Percentiles rank a stretch among this genome's conserved stretches.
phyloP scores from a whole-genome alignment of 129 eudicot species.

The Flaveria trinervia region DNA sequence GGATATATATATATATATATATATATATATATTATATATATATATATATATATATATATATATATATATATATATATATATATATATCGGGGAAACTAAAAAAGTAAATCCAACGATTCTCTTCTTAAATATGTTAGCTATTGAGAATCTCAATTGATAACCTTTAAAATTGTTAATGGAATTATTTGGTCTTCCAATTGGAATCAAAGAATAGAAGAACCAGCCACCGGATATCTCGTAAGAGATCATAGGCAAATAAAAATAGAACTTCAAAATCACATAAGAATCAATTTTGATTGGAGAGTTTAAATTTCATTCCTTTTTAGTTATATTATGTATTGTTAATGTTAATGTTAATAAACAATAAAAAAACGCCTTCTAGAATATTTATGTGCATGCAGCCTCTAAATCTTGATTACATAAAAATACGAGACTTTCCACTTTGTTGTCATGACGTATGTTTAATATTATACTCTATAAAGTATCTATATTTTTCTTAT shows the following conservation, averaged over 20 bases:
- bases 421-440: not conserved
- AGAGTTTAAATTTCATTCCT: not conserved
- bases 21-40: too few relatives aligned
- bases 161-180: not conserved
- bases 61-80: too few relatives aligned
- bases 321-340: not conserved
- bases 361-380: not conserved
- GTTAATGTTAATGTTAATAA: not conserved
- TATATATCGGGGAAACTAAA: not conserved
- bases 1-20: too few relatives aligned
- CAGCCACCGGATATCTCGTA: not conserved
- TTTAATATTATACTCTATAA: not conserved
- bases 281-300: not conserved
- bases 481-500: not conserved
- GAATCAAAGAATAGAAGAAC: not conserved
- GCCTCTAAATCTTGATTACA: constrained; percentile 13
- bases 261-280: not conserved
- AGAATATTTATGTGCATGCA: not conserved
- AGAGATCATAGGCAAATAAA: not conserved
- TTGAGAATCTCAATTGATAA: not conserved
- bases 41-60: too few relatives aligned
- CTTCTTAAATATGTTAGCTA: constrained; percentile 9
- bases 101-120: not conserved
- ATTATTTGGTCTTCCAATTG: not conserved
- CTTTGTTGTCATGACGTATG: too few relatives aligned